Evolutionary conservation across 139 green algal genomes (phyloP).

Genomic region (Tetraselmis chui): DNA sequence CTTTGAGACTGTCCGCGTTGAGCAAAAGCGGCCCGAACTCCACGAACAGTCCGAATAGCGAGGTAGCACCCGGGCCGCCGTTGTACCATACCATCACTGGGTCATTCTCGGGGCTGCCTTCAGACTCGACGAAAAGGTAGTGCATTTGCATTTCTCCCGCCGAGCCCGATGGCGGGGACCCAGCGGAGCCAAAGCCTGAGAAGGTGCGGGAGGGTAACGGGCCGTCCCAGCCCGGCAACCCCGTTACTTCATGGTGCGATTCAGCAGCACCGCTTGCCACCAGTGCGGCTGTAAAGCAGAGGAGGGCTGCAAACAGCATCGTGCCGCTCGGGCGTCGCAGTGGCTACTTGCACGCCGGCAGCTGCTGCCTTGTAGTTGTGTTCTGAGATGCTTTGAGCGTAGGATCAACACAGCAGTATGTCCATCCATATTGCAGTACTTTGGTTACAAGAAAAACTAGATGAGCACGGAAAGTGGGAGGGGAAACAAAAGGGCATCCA

Average conservation of each 20-base stretch:
- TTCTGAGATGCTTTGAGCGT: too few species aligned
- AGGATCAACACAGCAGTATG: too few species aligned
- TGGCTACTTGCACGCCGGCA: too few species aligned
- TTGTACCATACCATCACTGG: slow-evolving; percentile 18
- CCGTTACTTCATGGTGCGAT: neutral
- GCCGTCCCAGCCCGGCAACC: neutral
- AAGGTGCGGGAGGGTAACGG: neutral
- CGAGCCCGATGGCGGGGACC: neutral
- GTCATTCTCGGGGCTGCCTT: neutral
- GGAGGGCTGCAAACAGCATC: too few species aligned
- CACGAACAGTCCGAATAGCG: slow-evolving; percentile 12
- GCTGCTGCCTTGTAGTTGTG: too few species aligned
- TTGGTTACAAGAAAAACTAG: too few species aligned
- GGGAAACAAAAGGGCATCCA: too few species aligned
- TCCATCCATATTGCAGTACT: too few species aligned
- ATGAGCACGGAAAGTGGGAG: too few species aligned
- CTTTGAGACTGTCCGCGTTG: neutral
- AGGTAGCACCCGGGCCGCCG: slow-evolving; percentile 13
- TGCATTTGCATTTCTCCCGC: neutral
- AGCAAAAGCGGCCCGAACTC: slow-evolving; percentile 17
- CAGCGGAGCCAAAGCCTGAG: neutral
- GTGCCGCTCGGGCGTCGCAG: too few species aligned
- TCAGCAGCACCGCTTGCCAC: neutral
- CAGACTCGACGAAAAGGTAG: neutral
- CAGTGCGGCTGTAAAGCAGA: too few species aligned